Conservation (phyloP, 2,329 filamentous ascomycete genomes). For the Pseudogymnoascus sp. region DNA sequence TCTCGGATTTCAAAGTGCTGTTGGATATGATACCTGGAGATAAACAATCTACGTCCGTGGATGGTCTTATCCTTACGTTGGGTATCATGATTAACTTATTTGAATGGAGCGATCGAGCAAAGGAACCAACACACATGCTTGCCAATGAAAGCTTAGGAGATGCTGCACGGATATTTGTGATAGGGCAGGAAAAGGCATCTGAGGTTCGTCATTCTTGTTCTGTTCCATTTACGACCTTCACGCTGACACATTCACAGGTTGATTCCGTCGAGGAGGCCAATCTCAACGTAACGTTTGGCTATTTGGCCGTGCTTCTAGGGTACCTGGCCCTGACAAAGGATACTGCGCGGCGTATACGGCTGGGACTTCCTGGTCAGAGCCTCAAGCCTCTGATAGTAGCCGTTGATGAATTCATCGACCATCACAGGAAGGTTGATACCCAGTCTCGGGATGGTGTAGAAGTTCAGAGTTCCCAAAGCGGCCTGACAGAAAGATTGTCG, state of each 20-base stretch:
- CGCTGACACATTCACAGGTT: slow-evolving; percentile 38
- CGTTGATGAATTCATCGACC: slow-evolving; percentile 53
- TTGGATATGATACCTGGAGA: slow-evolving; percentile 41
- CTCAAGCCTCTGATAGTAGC: slow-evolving; percentile 45
- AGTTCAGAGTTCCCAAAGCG: slow-evolving; percentile 36
- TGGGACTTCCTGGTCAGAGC: slow-evolving; percentile 37
- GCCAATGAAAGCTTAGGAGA: slow-evolving; percentile 43
- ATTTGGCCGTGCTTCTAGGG: slow-evolving; percentile 75
- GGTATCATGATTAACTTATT: slow-evolving; percentile 83
- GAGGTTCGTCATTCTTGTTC: slow-evolving; percentile 48
- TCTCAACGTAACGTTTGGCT: slow-evolving; percentile 76
- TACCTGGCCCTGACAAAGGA: slow-evolving; percentile 59
- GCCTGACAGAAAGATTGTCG: slow-evolving; percentile 45
- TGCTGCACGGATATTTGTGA: slow-evolving; percentile 59
- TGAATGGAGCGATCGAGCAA: slow-evolving; percentile 52
- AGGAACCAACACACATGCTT: not conserved
- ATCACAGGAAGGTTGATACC: slow-evolving; percentile 51
- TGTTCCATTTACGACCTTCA: not conserved
- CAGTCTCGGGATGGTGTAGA: slow-evolving; percentile 34
- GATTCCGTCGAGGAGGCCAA: slow-evolving; percentile 67
- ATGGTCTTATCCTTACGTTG: slow-evolving; percentile 68
- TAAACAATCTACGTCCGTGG: slow-evolving; percentile 47
- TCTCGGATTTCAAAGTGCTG: slow-evolving; percentile 42
- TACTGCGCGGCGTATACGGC: slow-evolving; percentile 36
- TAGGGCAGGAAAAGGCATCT: slow-evolving; percentile 54